Percentiles rank a stretch among this genome's conserved stretches.
Evolutionary conservation across 73 alveolate genomes (phyloP).

Genomic region (Tetrahymena borealis): DNA sequence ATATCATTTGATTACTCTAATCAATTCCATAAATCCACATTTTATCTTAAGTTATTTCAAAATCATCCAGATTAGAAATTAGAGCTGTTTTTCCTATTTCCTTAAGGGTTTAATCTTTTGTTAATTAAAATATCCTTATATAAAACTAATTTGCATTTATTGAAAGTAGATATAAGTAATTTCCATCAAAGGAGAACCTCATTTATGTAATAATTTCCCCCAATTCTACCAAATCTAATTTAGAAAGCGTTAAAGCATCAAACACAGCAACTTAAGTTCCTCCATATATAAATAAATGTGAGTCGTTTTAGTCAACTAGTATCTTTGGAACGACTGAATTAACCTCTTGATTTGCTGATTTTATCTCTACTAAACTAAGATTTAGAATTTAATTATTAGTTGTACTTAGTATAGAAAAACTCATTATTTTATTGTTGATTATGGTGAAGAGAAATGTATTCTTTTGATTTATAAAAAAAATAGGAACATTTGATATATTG

Average conservation of each 20-base stretch:
- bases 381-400: too few relatives aligned
- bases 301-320: too few relatives aligned
- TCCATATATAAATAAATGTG: too few relatives aligned
- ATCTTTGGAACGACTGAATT: too few relatives aligned
- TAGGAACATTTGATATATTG: too few relatives aligned
- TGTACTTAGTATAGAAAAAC: too few relatives aligned
- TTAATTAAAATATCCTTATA: neutral
- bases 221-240: neutral
- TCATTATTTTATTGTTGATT: too few relatives aligned
- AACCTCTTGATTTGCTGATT: too few relatives aligned
- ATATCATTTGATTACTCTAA: neutral
- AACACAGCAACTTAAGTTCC: neutral
- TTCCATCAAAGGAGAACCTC: neutral
- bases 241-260: neutral
- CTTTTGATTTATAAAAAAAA: too few relatives aligned
- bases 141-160: neutral
- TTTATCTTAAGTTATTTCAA: neutral
- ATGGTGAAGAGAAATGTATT: too few relatives aligned
- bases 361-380: too few relatives aligned
- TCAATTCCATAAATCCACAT: neutral
- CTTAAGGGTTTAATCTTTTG: neutral
- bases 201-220: neutral
- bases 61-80: neutral
- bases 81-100: neutral
- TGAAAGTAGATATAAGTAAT: neutral